Conservation (phyloP, 129 eudicot species). For the Centaurea solstitialis region DNA sequence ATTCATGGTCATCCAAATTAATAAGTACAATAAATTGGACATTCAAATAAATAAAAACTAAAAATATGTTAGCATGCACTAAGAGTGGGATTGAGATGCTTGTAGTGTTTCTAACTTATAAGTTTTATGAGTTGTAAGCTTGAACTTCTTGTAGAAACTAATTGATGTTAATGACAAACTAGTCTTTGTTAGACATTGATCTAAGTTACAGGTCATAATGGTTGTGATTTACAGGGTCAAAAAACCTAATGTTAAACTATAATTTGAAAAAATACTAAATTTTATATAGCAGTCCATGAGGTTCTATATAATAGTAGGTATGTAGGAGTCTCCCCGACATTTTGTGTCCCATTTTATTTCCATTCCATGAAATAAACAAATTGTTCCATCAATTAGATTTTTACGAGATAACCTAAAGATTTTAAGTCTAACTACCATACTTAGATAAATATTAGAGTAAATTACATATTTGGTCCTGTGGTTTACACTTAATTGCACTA, state of each 20-base stretch:
- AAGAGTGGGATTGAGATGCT: background rate
- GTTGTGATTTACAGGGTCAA: background rate
- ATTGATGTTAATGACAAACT: background rate
- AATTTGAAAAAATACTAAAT: too few species aligned
- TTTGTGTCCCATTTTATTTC: too few species aligned
- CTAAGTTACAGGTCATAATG: background rate
- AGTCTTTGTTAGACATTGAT: background rate
- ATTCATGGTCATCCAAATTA: background rate
- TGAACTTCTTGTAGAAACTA: background rate
- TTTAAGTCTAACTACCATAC: background rate
- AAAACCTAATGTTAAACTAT: background rate
- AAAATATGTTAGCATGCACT: background rate
- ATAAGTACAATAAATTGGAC: background rate
- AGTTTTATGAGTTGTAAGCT: background rate
- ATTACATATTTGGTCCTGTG: too few species aligned
- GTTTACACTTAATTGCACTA: too few species aligned
- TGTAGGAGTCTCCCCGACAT: too few species aligned
- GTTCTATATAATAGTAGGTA: too few species aligned
- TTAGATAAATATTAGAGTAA: too few species aligned
- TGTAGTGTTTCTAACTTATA: background rate
- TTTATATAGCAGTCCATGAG: too few species aligned
- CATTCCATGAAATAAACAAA: background rate
- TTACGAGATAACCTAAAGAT: background rate
- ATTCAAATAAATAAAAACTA: too few species aligned
- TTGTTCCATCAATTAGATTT: too few species aligned